Percentiles rank a stretch among this genome's conserved stretches.
Conservation (phyloP, 805 yeast species). For the Spathaspora hagerdaliae region DNA sequence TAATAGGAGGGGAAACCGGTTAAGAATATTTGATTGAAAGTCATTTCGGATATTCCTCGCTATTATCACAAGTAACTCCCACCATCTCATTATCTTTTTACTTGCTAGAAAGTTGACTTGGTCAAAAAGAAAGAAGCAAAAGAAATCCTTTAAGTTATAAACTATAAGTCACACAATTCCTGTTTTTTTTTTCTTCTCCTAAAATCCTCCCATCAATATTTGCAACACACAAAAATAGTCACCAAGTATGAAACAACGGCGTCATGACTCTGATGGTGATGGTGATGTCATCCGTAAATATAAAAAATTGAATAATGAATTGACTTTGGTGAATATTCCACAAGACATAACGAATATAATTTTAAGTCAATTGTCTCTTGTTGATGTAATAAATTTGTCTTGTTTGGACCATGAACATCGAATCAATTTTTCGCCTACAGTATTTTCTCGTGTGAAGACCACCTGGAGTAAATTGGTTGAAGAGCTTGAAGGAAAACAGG, state of each 20-base stretch:
- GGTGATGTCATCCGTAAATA: neutral
- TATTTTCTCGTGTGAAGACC: constrained; percentile 19
- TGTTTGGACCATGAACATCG: constrained; percentile 14
- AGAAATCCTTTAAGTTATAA: no score
- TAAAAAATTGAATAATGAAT: neutral
- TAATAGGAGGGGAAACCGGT: constrained; percentile 13
- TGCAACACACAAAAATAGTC: no score
- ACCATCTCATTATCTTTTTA: constrained; percentile 1
- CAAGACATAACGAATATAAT: constrained; percentile 5
- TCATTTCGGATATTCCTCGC: constrained; percentile 8
- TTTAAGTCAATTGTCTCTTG: constrained; percentile 1
- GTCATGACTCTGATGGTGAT: no score
- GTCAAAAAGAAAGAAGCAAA: no score
- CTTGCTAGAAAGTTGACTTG: no score
- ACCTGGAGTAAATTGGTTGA: constrained; percentile 22
- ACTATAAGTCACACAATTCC: no score
- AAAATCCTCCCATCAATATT: no score
- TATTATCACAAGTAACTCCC: neutral
- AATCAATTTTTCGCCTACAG: constrained; percentile 11
- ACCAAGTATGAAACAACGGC: no score
- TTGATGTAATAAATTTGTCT: constrained; percentile 13
- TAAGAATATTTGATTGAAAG: constrained; percentile 3
- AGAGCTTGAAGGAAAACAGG: neutral
- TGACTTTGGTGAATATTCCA: constrained; percentile 4
- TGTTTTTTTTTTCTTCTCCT: no score